A percentile compares a stretch with the other conserved stretches of the same genome.
Evolutionary conservation across 2,329 filamentous ascomycete genomes (phyloP).

Genomic region (Colletotrichum lentis): DNA sequence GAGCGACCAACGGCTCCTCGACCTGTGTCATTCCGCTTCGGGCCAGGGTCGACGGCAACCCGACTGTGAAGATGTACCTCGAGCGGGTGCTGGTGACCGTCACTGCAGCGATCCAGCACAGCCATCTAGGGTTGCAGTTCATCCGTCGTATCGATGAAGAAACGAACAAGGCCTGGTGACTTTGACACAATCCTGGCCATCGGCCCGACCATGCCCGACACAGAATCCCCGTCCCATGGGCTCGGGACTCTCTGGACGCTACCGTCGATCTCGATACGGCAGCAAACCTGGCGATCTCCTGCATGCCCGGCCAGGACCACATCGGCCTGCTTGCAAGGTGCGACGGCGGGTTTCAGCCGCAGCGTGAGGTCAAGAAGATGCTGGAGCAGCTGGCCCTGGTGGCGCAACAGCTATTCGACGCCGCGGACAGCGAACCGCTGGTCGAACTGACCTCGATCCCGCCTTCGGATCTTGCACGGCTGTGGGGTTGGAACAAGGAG

Average conservation of each 20-base stretch:
- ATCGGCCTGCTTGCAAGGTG: neutral
- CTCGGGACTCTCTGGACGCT: neutral
- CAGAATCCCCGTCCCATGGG: neutral
- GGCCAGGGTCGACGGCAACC: neutral
- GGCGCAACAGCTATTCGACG: no score
- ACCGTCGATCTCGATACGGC: neutral
- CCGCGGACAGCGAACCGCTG: no score
- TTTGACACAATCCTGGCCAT: neutral
- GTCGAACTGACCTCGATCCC: no score
- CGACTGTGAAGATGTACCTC: neutral
- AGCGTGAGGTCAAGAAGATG: no score
- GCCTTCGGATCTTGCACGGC: no score
- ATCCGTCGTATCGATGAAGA: neutral
- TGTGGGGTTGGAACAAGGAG: no score
- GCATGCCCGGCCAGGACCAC: neutral
- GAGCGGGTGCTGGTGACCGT: neutral
- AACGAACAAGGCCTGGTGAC: neutral
- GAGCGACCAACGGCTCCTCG: neutral
- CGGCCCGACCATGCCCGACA: neutral
- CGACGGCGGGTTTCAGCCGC: no score
- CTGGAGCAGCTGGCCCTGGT: no score
- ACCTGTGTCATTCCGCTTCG: neutral
- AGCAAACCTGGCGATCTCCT: neutral
- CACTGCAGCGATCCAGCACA: neutral
- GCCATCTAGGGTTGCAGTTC: neutral